Conservation (phyloP, 371 early-diverging fungal genomes). For the Actinomortierella wolfii region DNA sequence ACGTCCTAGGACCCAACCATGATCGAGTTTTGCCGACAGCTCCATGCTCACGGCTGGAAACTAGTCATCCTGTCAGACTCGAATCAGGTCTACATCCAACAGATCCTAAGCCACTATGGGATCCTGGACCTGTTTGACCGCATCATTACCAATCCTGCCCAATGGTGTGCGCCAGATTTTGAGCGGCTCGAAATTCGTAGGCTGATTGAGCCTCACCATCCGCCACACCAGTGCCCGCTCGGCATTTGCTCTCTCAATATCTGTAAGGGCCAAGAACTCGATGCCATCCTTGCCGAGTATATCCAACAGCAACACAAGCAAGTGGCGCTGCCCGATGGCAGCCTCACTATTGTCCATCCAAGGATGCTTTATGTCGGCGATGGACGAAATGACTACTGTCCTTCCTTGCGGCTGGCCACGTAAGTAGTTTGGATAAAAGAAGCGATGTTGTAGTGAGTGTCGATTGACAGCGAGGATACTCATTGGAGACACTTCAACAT, state of each 20-base stretch:
- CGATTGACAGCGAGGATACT: too few species aligned
- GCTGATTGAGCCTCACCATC: constrained; percentile 18
- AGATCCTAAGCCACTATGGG: constrained; percentile 31
- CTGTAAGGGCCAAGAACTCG: constrained; percentile 39
- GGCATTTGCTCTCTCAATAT: constrained; percentile 32
- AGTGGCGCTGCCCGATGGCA: too few species aligned
- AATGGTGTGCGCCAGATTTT: constrained; percentile 16
- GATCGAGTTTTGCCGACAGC: constrained; percentile 27
- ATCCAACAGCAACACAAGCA: too few species aligned
- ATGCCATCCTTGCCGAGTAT: constrained; percentile 2
- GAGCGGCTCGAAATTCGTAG: constrained; percentile 33
- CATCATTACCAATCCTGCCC: constrained; percentile 34
- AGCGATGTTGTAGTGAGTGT: too few species aligned
- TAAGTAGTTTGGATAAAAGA: too few species aligned
- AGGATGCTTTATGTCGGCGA: constrained; percentile 40
- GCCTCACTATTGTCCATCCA: too few species aligned
- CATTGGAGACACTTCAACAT: not conserved
- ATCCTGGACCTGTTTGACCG: constrained; percentile 31
- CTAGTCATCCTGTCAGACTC: constrained; percentile 36
- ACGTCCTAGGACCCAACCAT: constrained; percentile 25
- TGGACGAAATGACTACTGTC: constrained; percentile 43
- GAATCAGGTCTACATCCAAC: constrained; percentile 34
- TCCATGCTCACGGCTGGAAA: constrained; percentile 22
- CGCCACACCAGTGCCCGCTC: constrained; percentile 24
- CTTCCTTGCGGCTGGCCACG: constrained; percentile 22